phyloP scores from a whole-genome alignment of 306 rosid genomes.

The Abrus pulchellus region DNA sequence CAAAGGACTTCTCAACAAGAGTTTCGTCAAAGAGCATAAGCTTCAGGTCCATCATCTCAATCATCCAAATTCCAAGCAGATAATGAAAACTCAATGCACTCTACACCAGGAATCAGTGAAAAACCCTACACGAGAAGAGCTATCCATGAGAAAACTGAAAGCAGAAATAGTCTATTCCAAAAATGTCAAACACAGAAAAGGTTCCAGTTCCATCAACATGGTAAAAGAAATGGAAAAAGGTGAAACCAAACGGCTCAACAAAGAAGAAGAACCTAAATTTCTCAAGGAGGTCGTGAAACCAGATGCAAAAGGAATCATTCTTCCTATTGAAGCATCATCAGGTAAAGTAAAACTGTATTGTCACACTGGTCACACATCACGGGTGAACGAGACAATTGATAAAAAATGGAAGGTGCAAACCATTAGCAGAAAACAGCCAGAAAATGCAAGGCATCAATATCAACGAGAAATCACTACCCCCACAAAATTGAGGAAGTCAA shows the following conservation, averaged over 20 bases:
- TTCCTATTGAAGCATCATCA: slow-evolving; percentile 45
- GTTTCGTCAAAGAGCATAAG: slow-evolving; percentile 48
- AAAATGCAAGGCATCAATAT: slow-evolving; percentile 57
- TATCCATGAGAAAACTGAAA: slow-evolving; percentile 51
- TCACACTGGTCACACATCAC: slow-evolving; percentile 51
- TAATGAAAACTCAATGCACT: slow-evolving; percentile 61
- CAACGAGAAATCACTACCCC: slow-evolving; percentile 51
- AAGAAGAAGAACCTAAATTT: slow-evolving; percentile 47
- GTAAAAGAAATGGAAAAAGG: slow-evolving; percentile 24
- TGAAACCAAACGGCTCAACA: slow-evolving; percentile 46
- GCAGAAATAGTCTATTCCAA: slow-evolving; percentile 51
- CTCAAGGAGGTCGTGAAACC: slow-evolving; percentile 45
- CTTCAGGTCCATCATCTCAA: slow-evolving; percentile 42
- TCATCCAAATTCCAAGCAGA: slow-evolving; percentile 35
- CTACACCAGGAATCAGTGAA: neutral
- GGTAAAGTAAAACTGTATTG: slow-evolving; percentile 54
- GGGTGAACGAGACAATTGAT: slow-evolving; percentile 54
- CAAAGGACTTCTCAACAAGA: slow-evolving; percentile 59
- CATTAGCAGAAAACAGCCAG: slow-evolving; percentile 48
- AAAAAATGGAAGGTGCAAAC: slow-evolving; percentile 49
- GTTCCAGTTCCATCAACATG: slow-evolving; percentile 44
- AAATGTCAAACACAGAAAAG: slow-evolving; percentile 46
- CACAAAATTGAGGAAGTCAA: slow-evolving; percentile 56
- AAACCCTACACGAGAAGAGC: slow-evolving; percentile 43
- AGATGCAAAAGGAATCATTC: slow-evolving; percentile 51